phyloP scores from a whole-genome alignment of 2,329 filamentous ascomycete genomes.

The Neofusicoccum laricinum region DNA sequence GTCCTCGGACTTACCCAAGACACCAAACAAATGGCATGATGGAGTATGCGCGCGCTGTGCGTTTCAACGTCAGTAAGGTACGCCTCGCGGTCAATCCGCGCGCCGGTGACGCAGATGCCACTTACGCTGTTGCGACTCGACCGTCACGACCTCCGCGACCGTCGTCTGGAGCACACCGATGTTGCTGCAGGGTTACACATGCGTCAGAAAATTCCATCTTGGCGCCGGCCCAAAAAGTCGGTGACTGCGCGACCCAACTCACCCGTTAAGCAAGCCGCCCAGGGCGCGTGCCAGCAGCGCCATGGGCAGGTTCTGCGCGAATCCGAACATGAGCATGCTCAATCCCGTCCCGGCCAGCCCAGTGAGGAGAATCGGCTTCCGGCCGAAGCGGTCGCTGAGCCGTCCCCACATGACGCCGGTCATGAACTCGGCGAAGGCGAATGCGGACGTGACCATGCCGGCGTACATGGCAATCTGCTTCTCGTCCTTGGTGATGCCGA shows the following conservation, averaged over 20 bases:
- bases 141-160: slow-evolving; percentile 87
- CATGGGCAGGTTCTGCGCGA: slow-evolving; percentile 75
- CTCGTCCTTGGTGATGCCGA: slow-evolving; percentile 75
- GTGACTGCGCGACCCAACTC: slow-evolving; percentile 37
- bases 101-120: slow-evolving; percentile 18
- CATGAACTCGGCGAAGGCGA: slow-evolving; percentile 92
- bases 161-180: slow-evolving; percentile 95
- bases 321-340: slow-evolving; percentile 91
- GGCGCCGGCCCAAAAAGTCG: slow-evolving; percentile 11
- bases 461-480: slow-evolving; percentile 86
- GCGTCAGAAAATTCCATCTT: slow-evolving; percentile 23
- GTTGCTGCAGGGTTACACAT: slow-evolving; percentile 57
- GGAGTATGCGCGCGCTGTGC: slow-evolving; percentile 79
- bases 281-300: slow-evolving; percentile 85
- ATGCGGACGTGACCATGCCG: slow-evolving; percentile 93
- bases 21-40: slow-evolving; percentile 99
- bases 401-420: slow-evolving; percentile 91
- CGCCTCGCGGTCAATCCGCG: slow-evolving; percentile 13
- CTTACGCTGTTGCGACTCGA: slow-evolving; percentile 88
- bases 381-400: slow-evolving; percentile 84
- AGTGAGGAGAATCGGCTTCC: slow-evolving; percentile 86
- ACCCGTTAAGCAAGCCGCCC: slow-evolving; percentile 90
- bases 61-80: slow-evolving; percentile 25
- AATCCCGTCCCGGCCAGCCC: slow-evolving; percentile 88
- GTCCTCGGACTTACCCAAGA: slow-evolving; percentile 61